Conservation (phyloP, 495 filamentous ascomycete species). For the Penicillium ucsense region DNA sequence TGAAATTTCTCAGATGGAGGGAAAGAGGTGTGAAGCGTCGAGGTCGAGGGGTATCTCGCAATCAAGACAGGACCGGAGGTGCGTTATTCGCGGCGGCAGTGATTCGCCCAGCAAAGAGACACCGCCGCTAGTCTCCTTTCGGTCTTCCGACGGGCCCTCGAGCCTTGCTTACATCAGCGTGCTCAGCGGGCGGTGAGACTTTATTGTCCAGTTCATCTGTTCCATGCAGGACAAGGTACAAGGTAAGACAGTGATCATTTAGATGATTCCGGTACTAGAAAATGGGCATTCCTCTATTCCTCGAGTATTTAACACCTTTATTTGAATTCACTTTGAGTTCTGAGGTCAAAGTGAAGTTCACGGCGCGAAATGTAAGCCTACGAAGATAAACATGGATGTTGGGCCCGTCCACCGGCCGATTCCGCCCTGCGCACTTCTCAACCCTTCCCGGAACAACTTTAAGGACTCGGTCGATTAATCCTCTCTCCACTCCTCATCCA, state of each 20-base stretch:
- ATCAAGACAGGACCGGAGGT: conserved; percentile 4
- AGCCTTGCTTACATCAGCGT: conserved; percentile 24
- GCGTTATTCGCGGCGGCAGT: conserved; percentile 19
- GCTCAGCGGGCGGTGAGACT: too few species aligned
- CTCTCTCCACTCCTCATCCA: conserved; percentile 12
- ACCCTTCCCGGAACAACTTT: conserved; percentile 4
- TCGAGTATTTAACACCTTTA: too few species aligned
- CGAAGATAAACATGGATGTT: neutral
- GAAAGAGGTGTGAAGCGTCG: neutral
- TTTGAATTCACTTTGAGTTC: too few species aligned
- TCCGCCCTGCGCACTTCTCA: conserved; percentile 14
- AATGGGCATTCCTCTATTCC: too few species aligned
- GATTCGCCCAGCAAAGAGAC: conserved; percentile 17
- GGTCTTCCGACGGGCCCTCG: conserved; percentile 3
- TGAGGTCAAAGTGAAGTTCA: too few species aligned
- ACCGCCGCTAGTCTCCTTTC: conserved; percentile 9
- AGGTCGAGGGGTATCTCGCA: conserved; percentile 8
- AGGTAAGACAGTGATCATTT: too few species aligned
- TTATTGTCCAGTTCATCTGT: too few species aligned
- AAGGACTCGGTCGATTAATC: neutral
- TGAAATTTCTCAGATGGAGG: neutral
- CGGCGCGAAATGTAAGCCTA: too few species aligned
- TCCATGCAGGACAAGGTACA: too few species aligned
- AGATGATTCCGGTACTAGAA: too few species aligned
- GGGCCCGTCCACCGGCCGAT: conserved; percentile 17